A percentile compares a stretch with the other conserved stretches of the same genome.
Conservation (phyloP, 1,284 basidiomycete genomes). For the Malassezia vespertilionis region DNA sequence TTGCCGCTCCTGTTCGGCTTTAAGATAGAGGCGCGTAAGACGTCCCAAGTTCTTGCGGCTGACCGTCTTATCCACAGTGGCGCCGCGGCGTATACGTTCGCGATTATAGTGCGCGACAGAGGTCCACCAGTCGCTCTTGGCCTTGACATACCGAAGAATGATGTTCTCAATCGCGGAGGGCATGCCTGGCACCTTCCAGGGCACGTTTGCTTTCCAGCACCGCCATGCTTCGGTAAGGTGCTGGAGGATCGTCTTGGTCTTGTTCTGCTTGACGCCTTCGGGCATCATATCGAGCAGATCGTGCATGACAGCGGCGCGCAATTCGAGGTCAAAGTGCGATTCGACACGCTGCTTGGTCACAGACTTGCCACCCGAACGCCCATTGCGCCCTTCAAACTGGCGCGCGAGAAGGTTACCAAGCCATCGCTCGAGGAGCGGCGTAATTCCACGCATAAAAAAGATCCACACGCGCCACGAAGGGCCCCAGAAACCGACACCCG, state of each 20-base stretch:
- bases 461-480: slow-evolving; percentile 99
- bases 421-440: slow-evolving; percentile 93
- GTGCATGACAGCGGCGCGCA: slow-evolving; percentile 98
- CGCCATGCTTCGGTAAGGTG: slow-evolving; percentile 97
- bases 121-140: slow-evolving; percentile 98
- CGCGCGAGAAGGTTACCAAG: slow-evolving; percentile 92
- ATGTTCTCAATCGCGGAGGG: slow-evolving; percentile 98
- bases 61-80: slow-evolving; percentile 98
- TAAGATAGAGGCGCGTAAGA: slow-evolving; percentile 58
- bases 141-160: slow-evolving; percentile 97
- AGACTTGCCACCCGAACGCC: slow-evolving; percentile 69
- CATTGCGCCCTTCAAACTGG: slow-evolving; percentile 89
- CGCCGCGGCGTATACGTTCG: slow-evolving; percentile 85
- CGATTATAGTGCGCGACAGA: slow-evolving; percentile 85
- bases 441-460: slow-evolving; percentile 98
- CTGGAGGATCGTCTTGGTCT: slow-evolving; percentile 95
- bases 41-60: slow-evolving; percentile 89
- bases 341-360: slow-evolving; percentile 99
- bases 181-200: slow-evolving; percentile 95
- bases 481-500: slow-evolving; percentile 98
- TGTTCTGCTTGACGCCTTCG: slow-evolving; percentile 96
- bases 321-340: slow-evolving; percentile 92
- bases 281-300: slow-evolving; percentile 87
- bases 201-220: slow-evolving; percentile 94
- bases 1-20: slow-evolving; percentile 47